phyloP scores from a whole-genome alignment of 495 filamentous ascomycete species.

The Aspergillus sclerotioniger region DNA sequence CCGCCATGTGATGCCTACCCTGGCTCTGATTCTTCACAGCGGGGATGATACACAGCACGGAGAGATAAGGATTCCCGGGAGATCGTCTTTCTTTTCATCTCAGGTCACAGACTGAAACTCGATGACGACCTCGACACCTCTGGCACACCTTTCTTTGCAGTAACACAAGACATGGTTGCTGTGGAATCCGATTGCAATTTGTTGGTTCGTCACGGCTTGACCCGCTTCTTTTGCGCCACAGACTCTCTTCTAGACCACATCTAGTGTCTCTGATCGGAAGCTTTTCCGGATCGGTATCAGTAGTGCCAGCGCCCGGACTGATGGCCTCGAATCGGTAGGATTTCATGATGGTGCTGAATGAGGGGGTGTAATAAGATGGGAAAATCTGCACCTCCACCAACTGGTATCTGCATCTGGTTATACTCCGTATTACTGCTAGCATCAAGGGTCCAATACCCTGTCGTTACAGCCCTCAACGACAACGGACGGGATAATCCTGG shows the following conservation, averaged over 20 bases:
- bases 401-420: not conserved
- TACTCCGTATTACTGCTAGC: not conserved
- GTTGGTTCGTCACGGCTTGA: slow-evolving; percentile 1
- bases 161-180: not conserved
- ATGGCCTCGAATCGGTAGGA: not conserved
- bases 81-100: too few relatives aligned
- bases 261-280: not conserved
- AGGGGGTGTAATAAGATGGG: not conserved
- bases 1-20: not conserved
- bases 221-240: not conserved
- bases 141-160: too few relatives aligned
- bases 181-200: not conserved
- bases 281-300: not conserved
- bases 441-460: slow-evolving; percentile 8
- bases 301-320: not conserved
- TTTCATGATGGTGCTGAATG: not conserved
- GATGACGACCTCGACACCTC: not conserved
- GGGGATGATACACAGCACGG: not conserved
- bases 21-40: not conserved
- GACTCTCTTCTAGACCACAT: not conserved
- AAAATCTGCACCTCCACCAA: not conserved
- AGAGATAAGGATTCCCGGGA: too few relatives aligned
- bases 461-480: not conserved
- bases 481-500: slow-evolving; percentile 1
- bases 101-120: too few relatives aligned